Evolutionary conservation across 2,329 filamentous ascomycete genomes (phyloP).

Genomic region (Cladosporium sp.): DNA sequence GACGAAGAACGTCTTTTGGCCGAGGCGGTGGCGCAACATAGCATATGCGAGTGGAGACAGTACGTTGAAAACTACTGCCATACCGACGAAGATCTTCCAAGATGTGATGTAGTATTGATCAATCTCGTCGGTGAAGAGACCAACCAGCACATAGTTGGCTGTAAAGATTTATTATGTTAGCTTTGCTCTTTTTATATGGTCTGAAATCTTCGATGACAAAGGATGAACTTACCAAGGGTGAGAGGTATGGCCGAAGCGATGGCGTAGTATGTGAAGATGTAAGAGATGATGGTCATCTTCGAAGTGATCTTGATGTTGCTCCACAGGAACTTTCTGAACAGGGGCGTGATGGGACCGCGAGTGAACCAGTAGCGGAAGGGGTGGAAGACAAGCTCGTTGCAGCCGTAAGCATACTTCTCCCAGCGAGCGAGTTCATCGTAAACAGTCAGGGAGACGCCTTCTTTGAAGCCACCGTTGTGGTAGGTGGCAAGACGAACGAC

Average conservation of each 20-base stretch:
- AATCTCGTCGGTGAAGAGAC: slow-evolving; percentile 65
- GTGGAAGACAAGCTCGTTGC: slow-evolving; percentile 67
- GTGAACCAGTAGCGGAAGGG: slow-evolving; percentile 60
- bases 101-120: slow-evolving; percentile 66
- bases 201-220: no score
- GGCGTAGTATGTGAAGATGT: slow-evolving; percentile 69
- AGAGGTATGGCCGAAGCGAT: slow-evolving; percentile 65
- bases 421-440: slow-evolving; percentile 69
- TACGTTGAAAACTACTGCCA: slow-evolving; percentile 62
- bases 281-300: slow-evolving; percentile 68
- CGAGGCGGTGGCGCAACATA: slow-evolving; percentile 59
- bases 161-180: not conserved
- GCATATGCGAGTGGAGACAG: slow-evolving; percentile 60
- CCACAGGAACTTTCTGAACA: slow-evolving; percentile 58
- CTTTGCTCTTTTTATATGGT: no score
- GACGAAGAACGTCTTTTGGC: slow-evolving; percentile 48
- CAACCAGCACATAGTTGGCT: slow-evolving; percentile 67
- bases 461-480: slow-evolving; percentile 66
- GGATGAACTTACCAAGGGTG: slow-evolving; percentile 41
- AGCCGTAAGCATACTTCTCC: slow-evolving; percentile 71
- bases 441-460: slow-evolving; percentile 68
- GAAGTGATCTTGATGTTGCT: slow-evolving; percentile 61
- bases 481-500: slow-evolving; percentile 66
- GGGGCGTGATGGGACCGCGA: slow-evolving; percentile 60
- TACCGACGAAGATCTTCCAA: slow-evolving; percentile 60